Evolutionary conservation across 2,329 filamentous ascomycete genomes (phyloP).

Genomic region (Colletotrichum sp.): DNA sequence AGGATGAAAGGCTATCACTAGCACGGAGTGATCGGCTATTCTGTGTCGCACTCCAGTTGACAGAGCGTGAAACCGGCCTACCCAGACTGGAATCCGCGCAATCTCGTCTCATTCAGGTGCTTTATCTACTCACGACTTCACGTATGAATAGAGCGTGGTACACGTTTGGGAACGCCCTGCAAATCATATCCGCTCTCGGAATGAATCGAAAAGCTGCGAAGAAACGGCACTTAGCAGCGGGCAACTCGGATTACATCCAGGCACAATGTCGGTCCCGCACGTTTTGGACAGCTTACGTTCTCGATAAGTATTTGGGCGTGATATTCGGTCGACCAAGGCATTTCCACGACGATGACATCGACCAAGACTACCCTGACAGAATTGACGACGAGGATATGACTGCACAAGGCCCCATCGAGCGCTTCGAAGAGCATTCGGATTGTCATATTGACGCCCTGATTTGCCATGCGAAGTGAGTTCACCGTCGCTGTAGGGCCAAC

Average conservation of each 20-base stretch:
- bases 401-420: conserved; percentile 28
- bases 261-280: conserved; percentile 60
- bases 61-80: conserved; percentile 27
- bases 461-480: conserved; percentile 46
- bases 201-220: conserved; percentile 40
- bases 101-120: conserved; percentile 60
- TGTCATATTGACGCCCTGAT: conserved; percentile 56
- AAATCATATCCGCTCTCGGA: conserved; percentile 53
- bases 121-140: conserved; percentile 64
- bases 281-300: conserved; percentile 67
- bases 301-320: conserved; percentile 69
- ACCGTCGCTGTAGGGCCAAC: too few species aligned
- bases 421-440: conserved; percentile 37
- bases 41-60: conserved; percentile 42
- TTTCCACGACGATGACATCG: conserved; percentile 68
- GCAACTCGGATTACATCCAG: conserved; percentile 45
- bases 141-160: conserved; percentile 67
- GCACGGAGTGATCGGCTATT: conserved; percentile 47
- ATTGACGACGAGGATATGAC: conserved; percentile 64
- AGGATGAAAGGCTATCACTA: conserved; percentile 29
- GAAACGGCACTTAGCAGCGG: conserved; percentile 21
- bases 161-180: conserved; percentile 61
- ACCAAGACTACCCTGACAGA: conserved; percentile 59
- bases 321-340: conserved; percentile 65
- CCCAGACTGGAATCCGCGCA: conserved; percentile 56